Evolutionary conservation across 73 alveolate species (phyloP), one percentile per base, ranked within the genome.

Genomic region (Symbiodinium pilosum): DNA sequence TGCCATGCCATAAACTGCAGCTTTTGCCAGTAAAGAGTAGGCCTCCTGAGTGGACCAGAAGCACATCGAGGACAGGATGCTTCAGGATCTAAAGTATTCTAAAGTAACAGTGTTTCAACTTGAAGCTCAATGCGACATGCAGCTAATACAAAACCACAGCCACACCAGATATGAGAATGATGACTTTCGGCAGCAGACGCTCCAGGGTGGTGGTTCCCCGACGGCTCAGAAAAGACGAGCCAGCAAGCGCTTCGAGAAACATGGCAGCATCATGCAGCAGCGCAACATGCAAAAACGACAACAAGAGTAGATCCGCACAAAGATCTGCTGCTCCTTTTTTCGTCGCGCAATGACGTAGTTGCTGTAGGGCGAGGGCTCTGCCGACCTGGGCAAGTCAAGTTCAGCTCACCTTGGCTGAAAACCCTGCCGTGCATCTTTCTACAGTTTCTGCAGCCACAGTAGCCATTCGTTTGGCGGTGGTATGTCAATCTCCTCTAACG

Each of bases 311-410:
- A 68, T 18, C 34, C 38, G 39, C 83, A 20, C 34, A 3, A 1
- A 68, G 41, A n/a, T n/a, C n/a, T n/a, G n/a, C n/a, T n/a, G n/a
- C n/a, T n/a, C n/a, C 43, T 43, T 43, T 14, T 32, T 56, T 69
- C 97, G 97, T 39, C 97, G 97, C 81, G 56, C 97, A 47, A 91
- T 68, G 88, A 91, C 77, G 51, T 91, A 91, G 97, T 68, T 68
- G 52, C 81, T 91, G 77, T 91, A 91, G 6, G 97, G 97, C 30
- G 97, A 68, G 36, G 97, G 28, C 11, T 86, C 97, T 20, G 88
- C 97, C 42, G 81, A 42, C 97, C 88, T 91, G 16, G 30, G 85
- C 43, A 16, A 51, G 16, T 41, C 75, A 34, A 30, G 18, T 77
- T 11, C 32, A 83, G 11, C 73, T 12, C 24, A n/a, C 1, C 39